These are phyloP conservation scores for Prunus yedoensis DNA, from an alignment of 331 rosid genomes.

Conservation along the genomic window DNA sequence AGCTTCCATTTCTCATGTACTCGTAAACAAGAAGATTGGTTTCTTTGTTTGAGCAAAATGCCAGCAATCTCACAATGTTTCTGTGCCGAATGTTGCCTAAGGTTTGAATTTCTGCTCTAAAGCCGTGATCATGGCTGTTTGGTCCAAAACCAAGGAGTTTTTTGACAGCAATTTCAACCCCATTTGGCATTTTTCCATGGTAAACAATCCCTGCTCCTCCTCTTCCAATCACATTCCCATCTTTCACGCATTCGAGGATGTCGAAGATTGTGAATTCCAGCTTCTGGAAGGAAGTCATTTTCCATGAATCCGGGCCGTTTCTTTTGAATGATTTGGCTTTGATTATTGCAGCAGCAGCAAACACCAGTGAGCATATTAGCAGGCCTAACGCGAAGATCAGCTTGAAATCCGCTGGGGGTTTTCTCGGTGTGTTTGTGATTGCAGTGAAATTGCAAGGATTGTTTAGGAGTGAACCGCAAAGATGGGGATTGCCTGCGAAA, in stretches of 20 bases:
- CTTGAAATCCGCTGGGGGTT: conserved; percentile 47
- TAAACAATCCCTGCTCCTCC: conserved; percentile 95
- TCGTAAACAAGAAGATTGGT: conserved; percentile 77
- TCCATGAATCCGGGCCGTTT: conserved; percentile 55
- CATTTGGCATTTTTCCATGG: conserved; percentile 89
- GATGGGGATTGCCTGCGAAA: conserved; percentile 74
- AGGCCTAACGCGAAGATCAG: conserved; percentile 74
- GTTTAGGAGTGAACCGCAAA: conserved; percentile 61
- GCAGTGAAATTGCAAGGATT: conserved; percentile 67
- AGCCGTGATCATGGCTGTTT: conserved; percentile 74
- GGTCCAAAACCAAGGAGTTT: conserved; percentile 70
- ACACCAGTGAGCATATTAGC: conserved; percentile 58
- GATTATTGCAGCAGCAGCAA: conserved; percentile 65
- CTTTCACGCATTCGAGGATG: conserved; percentile 75
- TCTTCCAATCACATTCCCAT: conserved; percentile 80
- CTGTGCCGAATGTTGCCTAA: conserved; percentile 84
- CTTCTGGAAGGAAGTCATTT: conserved; percentile 74
- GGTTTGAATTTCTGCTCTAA: conserved; percentile 82
- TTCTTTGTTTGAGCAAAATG: conserved; percentile 78
- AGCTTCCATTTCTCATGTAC: conserved; percentile 87
- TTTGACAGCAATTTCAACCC: conserved; percentile 78
- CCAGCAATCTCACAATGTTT: conserved; percentile 77
- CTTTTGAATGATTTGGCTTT: conserved; percentile 64
- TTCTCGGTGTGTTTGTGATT: conserved; percentile 32
- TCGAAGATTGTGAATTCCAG: conserved; percentile 69